These are phyloP conservation scores for Pseudonitzschia delicatissima DNA, from an alignment of 108 stramenopile species.

Conservation along the genomic window DNA sequence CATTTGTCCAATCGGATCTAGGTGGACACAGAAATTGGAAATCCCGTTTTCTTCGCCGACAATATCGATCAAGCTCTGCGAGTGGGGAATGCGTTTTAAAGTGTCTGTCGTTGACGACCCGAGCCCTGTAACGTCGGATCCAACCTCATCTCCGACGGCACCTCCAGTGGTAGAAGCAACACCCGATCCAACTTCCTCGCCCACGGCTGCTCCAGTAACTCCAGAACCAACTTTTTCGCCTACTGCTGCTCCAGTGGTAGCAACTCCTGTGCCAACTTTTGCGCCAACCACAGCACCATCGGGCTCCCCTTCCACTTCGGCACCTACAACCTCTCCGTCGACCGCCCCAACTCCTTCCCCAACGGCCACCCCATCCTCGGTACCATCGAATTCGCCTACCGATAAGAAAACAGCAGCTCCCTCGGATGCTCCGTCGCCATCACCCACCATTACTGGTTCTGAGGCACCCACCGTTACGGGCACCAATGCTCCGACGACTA, in stretches of 20 bases:
- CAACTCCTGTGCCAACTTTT: background rate
- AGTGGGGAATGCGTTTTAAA: constrained; percentile 8
- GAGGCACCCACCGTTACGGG: background rate
- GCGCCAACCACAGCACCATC: too few relatives aligned
- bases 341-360: background rate
- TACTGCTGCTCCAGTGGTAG: background rate
- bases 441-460: background rate
- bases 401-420: background rate
- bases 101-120: background rate
- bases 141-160: background rate
- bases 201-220: background rate
- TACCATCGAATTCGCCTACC: background rate
- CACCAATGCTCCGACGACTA: background rate
- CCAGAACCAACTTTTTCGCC: background rate
- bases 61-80: constrained; percentile 11
- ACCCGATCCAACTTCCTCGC: background rate
- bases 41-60: constrained; percentile 4
- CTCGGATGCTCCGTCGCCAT: background rate
- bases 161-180: background rate
- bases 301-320: too few relatives aligned
- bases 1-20: background rate
- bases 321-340: background rate
- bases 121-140: background rate
- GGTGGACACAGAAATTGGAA: too few relatives aligned
- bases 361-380: background rate